Evolutionary conservation across 2,329 filamentous ascomycete species (phyloP).

Genomic region (Fusarium sp.): DNA sequence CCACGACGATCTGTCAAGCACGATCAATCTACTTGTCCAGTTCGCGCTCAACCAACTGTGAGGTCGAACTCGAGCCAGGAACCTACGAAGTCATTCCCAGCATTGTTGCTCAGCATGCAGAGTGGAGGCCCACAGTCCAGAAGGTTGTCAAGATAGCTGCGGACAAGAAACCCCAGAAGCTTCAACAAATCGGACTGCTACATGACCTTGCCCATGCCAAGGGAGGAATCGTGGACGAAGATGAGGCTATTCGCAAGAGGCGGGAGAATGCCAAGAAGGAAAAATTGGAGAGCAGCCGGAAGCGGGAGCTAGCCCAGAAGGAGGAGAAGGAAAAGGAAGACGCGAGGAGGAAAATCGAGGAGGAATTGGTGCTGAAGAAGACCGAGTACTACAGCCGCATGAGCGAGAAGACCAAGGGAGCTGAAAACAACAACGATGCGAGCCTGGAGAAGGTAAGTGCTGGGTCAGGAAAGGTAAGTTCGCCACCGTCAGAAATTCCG

Average conservation of each 20-base stretch:
- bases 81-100: constrained; percentile 74
- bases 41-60: constrained; percentile 72
- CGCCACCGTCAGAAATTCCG: constrained; percentile 16
- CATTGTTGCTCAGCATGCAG: constrained; percentile 62
- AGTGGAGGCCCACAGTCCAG: constrained; percentile 59
- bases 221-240: constrained; percentile 61
- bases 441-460: constrained; percentile 16
- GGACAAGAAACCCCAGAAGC: constrained; percentile 65
- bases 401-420: constrained; percentile 28
- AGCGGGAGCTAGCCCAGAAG: constrained; percentile 30
- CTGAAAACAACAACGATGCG: constrained; percentile 13
- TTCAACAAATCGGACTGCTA: constrained; percentile 65
- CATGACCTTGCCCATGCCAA: constrained; percentile 69
- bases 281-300: constrained; percentile 38
- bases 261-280: constrained; percentile 42
- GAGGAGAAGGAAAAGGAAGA: constrained; percentile 36
- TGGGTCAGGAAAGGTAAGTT: constrained; percentile 7
- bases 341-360: constrained; percentile 42
- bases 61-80: constrained; percentile 73
- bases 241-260: constrained; percentile 48
- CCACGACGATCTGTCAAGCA: constrained; percentile 37
- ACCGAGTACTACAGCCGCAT: constrained; percentile 33
- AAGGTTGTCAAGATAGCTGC: constrained; percentile 62
- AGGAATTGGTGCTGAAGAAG: constrained; percentile 40
- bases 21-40: constrained; percentile 39